These are phyloP conservation scores for Suillus plorans DNA, from an alignment of 768 basidiomycete species.

Conservation along the genomic window DNA sequence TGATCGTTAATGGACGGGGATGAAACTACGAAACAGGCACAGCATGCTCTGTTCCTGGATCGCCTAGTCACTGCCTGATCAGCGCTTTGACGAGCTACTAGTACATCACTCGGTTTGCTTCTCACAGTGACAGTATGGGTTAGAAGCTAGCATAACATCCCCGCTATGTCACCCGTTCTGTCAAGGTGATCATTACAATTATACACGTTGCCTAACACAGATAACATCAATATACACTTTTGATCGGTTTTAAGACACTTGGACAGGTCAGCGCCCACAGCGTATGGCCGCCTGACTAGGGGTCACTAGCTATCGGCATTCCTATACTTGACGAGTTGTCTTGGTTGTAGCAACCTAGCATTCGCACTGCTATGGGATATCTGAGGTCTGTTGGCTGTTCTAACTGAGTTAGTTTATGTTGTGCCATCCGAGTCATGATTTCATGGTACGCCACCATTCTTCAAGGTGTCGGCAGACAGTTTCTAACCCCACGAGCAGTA, in stretches of 20 bases:
- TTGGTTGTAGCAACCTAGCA: neutral
- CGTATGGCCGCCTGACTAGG: neutral
- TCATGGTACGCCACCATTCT: neutral
- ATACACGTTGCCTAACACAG: neutral
- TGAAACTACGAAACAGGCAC: neutral
- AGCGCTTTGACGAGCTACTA: neutral
- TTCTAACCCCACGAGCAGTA: neutral
- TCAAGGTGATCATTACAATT: neutral
- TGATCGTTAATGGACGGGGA: neutral
- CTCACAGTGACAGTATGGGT: neutral
- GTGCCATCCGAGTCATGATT: neutral
- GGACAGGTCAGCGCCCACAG: neutral
- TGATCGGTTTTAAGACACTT: neutral
- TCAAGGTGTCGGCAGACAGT: neutral
- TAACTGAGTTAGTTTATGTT: neutral
- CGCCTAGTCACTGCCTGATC: neutral
- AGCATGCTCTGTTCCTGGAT: neutral
- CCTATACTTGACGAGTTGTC: neutral
- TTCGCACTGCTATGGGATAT: neutral
- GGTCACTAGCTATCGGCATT: neutral
- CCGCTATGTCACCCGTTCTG: neutral
- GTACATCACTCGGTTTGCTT: neutral
- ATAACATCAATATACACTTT: neutral
- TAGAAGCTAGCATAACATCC: neutral
- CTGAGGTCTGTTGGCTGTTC: neutral